Percentiles rank a stretch among this genome's conserved stretches.
Evolutionary conservation across 306 rosid genomes (phyloP).

Genomic region (Gastrolobium bilobum): DNA sequence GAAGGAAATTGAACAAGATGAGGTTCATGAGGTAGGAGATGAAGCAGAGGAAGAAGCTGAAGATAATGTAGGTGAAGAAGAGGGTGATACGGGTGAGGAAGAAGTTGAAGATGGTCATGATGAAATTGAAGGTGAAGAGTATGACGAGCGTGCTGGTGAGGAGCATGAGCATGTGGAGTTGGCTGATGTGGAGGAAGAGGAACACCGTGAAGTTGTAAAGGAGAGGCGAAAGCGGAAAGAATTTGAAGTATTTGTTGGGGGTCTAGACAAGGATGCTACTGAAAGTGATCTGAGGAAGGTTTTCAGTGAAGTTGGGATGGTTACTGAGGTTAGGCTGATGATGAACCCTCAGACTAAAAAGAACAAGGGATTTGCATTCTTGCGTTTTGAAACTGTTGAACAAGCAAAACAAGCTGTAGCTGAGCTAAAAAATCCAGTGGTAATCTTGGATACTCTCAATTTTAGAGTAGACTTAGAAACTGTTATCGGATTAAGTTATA

Average conservation of each 20-base stretch:
- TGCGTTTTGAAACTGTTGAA: slow-evolving; percentile 88
- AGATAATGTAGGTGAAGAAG: slow-evolving; percentile 80
- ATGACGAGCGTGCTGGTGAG: slow-evolving; percentile 71
- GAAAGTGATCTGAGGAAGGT: slow-evolving; percentile 88
- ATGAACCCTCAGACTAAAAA: slow-evolving; percentile 96
- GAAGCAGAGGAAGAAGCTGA: slow-evolving; percentile 80
- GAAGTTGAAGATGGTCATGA: slow-evolving; percentile 82
- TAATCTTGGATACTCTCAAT: slow-evolving; percentile 57
- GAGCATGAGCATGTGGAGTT: slow-evolving; percentile 65
- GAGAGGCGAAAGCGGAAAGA: slow-evolving; percentile 96
- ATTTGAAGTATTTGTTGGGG: slow-evolving; percentile 98
- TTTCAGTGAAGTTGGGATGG: slow-evolving; percentile 81
- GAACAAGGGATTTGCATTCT: slow-evolving; percentile 98
- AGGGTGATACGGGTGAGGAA: slow-evolving; percentile 83
- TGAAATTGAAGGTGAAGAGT: slow-evolving; percentile 83
- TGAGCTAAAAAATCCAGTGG: slow-evolving; percentile 88
- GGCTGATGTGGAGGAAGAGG: slow-evolving; percentile 84
- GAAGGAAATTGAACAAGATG: slow-evolving; percentile 89
- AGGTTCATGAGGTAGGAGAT: slow-evolving; percentile 73
- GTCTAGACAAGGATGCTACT: slow-evolving; percentile 93
- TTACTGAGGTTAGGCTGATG: slow-evolving; percentile 93
- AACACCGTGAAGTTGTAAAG: slow-evolving; percentile 87
- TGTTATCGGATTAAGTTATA: slow-evolving; percentile 43
- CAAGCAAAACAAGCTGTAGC: slow-evolving; percentile 91
- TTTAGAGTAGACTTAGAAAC: slow-evolving; percentile 48